Base-by-base conservation (phyloP, 345 rosid genomes). In the Lumnitzera racemosa region DNA sequence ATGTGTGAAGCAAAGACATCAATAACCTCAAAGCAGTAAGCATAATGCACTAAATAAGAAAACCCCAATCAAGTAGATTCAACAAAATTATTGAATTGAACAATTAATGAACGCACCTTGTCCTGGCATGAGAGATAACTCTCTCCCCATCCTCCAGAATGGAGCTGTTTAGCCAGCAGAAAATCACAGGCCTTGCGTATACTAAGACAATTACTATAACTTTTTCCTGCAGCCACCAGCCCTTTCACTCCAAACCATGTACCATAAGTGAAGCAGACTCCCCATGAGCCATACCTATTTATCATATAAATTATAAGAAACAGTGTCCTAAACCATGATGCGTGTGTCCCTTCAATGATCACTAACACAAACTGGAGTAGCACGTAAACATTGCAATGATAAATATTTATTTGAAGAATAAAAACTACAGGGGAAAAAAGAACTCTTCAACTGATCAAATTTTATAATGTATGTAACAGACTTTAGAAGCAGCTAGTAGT, bases 81-180 rank as follows among this genome's bases (percentile, higher is more conserved):
- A 27, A 27, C 43, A 36, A 5, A 6, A 1, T 9, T 9, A 36
- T 9, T n/a, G 49, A 16, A 5, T 56, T 41, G 23, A 57, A 41
- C 24, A 36, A 23, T 48, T 0, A 23, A 57, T 17, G 46, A 63
- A 29, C 56, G 25, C 62, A 89, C 95, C 96, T 89, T 84, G 59
- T 84, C 76, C 82, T 87, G 94, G 72, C 97, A 92, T 65, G 97
- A 89, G 67, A 89, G 88, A 61, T 92, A 92, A 73, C 97, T 89
- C 78, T 92, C 97, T 73, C 97, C 98, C 99, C 99, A 94, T 52
- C 99, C 96, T 17, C 95, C 99, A 4, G 90, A 84, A 55, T 82
- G 57, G 58, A 70, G 70, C 77, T 94, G 99, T 76, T 88, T 88
- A 52, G 96, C 90, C 67, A 90, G 62, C 64, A 90, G 81, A 80